Evolutionary conservation across 768 basidiomycete species (phyloP), one percentile per base, ranked within the genome.

Genomic region (Hypsizygus marmoreus): DNA sequence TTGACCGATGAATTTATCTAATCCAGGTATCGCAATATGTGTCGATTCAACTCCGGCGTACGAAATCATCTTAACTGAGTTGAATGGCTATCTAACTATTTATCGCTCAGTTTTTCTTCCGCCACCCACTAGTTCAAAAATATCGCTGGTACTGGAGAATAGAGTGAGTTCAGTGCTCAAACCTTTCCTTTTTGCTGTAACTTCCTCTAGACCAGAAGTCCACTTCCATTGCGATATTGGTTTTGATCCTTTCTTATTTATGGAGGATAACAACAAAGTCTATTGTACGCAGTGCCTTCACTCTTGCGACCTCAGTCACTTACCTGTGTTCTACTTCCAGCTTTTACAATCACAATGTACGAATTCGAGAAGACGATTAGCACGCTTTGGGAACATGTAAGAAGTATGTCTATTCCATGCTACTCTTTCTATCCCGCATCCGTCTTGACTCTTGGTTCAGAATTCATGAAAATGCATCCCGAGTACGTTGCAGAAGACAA

Each of bases 91-190:
- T 70, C 76, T 37, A 19, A 46, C 63, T 41, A 14, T 38, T 10
- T n/a, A n/a, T n/a, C n/a, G n/a, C n/a, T n/a, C n/a, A 84, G 77
- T 84, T 81, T 75, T 91, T 92, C 74, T 92, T 81, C 73, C 69
- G 76, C 25, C 88, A 92, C 53, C 72, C 77, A 4, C 65, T 90
- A 2, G 67, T 91, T 26, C 73, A 80, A 52, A 68, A 78, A 28
- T 90, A 84, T 64, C 78, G 83, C 24, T 92, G 83, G 68, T 91
- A 92, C 63, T 91, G 88, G 88, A 72, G 70, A 20, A 63, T 70
- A 39, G 70, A 71, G 68, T 79, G 75, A 35, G 59, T 48, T 25
- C 36, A 56, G 14, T 39, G 14, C 14, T 35, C 6, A 7, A 13
- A 51, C 24, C 13, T n/a, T 20, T 25, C 11, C 26, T 14, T 14